A percentile compares a stretch with the other conserved stretches of the same genome.
These are phyloP conservation scores for Epicoccum nigrum DNA, from an alignment of 2,329 filamentous ascomycete genomes.

Conservation along the genomic window DNA sequence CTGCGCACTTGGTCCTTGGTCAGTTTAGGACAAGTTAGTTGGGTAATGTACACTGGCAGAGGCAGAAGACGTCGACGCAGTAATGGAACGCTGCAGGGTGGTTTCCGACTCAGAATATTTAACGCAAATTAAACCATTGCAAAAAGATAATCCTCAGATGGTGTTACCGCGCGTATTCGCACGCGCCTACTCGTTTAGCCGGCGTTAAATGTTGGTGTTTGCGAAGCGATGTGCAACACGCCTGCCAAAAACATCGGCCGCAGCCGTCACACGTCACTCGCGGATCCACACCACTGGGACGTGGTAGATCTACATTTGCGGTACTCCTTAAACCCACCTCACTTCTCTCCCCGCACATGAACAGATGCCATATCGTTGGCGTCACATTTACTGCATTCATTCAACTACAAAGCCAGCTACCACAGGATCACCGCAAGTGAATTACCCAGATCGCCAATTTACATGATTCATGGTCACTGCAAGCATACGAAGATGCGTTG, in stretches of 20 bases:
- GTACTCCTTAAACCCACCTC: conserved; percentile 28
- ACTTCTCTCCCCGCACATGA: neutral
- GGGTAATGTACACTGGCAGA: no score
- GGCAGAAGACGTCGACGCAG: no score
- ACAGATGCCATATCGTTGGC: no score
- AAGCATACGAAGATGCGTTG: neutral
- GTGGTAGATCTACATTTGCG: conserved; percentile 13
- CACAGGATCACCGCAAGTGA: neutral
- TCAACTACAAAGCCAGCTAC: no score
- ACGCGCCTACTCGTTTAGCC: neutral
- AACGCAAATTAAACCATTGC: no score
- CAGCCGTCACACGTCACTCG: conserved; percentile 4
- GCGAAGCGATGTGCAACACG: conserved; percentile 6
- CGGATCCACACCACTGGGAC: conserved; percentile 13
- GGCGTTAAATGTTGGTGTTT: neutral
- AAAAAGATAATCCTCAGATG: neutral
- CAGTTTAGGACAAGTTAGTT: no score
- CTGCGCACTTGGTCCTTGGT: no score
- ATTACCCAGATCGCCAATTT: neutral
- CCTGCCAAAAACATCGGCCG: conserved; percentile 1
- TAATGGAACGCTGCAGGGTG: no score
- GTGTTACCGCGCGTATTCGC: neutral
- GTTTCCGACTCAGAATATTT: no score
- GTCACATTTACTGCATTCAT: neutral
- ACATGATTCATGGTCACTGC: conserved; percentile 7